phyloP scores from a whole-genome alignment of 495 filamentous ascomycete species.

The Lasiosphaeria miniovina region DNA sequence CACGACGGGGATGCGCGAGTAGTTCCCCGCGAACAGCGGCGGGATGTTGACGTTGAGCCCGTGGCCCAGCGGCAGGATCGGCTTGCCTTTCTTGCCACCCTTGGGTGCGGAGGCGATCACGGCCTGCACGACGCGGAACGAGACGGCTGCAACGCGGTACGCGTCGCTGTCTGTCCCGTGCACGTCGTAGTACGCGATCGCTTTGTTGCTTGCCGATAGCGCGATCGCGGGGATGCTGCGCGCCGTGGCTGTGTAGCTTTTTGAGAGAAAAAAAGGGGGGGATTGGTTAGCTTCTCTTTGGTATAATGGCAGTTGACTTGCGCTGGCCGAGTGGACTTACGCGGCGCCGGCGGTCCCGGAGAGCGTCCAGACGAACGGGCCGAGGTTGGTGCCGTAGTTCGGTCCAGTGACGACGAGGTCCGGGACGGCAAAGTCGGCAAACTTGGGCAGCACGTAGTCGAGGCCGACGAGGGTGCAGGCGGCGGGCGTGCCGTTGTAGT shows the following conservation, averaged over 20 bases:
- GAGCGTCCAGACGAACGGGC: constrained; percentile 38
- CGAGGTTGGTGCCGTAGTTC: constrained; percentile 38
- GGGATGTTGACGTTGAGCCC: constrained; percentile 12
- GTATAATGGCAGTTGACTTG: too few relatives aligned
- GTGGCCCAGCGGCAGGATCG: constrained; percentile 9
- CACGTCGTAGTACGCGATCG: constrained; percentile 5
- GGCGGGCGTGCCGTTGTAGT: constrained; percentile 45
- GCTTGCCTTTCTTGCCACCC: neutral
- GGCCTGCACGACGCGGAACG: neutral
- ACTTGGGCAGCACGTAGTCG: constrained; percentile 50
- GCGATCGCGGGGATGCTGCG: constrained; percentile 9
- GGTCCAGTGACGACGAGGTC: constrained; percentile 43
- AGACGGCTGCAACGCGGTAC: neutral
- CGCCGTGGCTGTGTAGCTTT: constrained; percentile 7
- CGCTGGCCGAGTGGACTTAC: constrained; percentile 19
- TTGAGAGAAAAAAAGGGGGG: too few relatives aligned
- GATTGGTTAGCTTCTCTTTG: too few relatives aligned
- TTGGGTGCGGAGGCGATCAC: neutral
- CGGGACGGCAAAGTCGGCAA: constrained; percentile 32
- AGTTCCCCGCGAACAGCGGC: constrained; percentile 5
- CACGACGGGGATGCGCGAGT: neutral
- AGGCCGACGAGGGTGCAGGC: constrained; percentile 39
- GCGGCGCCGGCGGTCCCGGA: constrained; percentile 38
- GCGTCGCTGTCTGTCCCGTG: neutral
- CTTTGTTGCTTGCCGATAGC: constrained; percentile 6